A percentile compares a stretch with the other conserved stretches of the same genome.
Evolutionary conservation across 768 basidiomycete species (phyloP).

Genomic region (Lentinula lateritia): DNA sequence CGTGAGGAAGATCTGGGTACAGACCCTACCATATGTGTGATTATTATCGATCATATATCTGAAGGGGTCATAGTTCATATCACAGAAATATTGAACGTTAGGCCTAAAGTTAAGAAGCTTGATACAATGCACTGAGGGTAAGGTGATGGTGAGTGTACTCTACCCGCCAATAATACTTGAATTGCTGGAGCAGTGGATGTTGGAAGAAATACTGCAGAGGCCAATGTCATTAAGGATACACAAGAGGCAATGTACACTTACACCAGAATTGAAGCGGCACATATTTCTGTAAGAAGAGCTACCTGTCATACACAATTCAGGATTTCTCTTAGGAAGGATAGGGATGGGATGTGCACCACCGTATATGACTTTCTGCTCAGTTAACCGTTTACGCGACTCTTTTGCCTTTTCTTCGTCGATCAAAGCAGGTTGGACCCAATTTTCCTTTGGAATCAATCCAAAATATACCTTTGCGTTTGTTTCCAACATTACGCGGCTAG

Average conservation of each 20-base stretch:
- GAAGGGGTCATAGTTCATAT: slow-evolving; percentile 64
- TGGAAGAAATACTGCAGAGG: slow-evolving; percentile 59
- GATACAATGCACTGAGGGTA: slow-evolving; percentile 12
- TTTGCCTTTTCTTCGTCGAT: slow-evolving; percentile 61
- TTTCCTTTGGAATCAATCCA: slow-evolving; percentile 50
- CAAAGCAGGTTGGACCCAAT: slow-evolving; percentile 70
- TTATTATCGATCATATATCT: slow-evolving; percentile 64
- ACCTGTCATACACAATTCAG: neutral
- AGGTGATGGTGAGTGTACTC: slow-evolving; percentile 29
- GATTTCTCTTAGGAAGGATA: neutral
- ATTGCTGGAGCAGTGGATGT: slow-evolving; percentile 51
- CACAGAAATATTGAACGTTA: slow-evolving; percentile 71
- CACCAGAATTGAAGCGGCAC: slow-evolving; percentile 73
- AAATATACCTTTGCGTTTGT: slow-evolving; percentile 41
- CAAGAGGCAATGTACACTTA: slow-evolving; percentile 14
- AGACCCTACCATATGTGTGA: slow-evolving; percentile 52
- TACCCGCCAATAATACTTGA: slow-evolving; percentile 60
- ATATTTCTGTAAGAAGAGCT: slow-evolving; percentile 53
- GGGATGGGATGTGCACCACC: slow-evolving; percentile 28
- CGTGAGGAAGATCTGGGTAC: neutral
- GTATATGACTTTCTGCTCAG: slow-evolving; percentile 39
- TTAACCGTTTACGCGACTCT: slow-evolving; percentile 47
- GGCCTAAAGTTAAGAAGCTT: slow-evolving; percentile 48
- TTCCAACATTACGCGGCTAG: slow-evolving; percentile 31
- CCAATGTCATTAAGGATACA: slow-evolving; percentile 39